A percentile compares a stretch with the other conserved stretches of the same genome.
phyloP scores from a whole-genome alignment of 1,284 basidiomycete species.

The Puccinia sorghi region DNA sequence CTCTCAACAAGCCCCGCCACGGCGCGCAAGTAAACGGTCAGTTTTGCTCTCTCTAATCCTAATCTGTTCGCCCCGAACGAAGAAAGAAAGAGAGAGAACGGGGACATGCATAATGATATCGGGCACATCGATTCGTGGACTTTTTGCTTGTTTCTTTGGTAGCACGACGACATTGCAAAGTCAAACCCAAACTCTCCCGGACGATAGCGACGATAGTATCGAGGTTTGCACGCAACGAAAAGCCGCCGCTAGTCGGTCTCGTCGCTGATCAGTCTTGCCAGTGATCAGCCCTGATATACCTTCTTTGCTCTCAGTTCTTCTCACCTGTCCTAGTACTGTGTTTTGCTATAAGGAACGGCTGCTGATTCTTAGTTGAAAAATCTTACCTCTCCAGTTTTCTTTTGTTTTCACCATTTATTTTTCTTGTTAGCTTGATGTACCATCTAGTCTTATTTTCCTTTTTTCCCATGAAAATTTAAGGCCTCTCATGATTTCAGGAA shows the following conservation, averaged over 20 bases:
- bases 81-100: too few species aligned
- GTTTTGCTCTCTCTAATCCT: neutral
- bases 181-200: slow-evolving; percentile 1
- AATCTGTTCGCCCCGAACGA: neutral
- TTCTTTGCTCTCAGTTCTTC: neutral
- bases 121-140: neutral
- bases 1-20: slow-evolving; percentile 15
- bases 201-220: slow-evolving; percentile 28
- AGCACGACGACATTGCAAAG: neutral
- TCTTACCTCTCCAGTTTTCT: neutral
- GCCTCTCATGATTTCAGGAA: too few species aligned
- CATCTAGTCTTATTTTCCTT: neutral
- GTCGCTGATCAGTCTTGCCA: slow-evolving; percentile 4
- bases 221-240: slow-evolving; percentile 15
- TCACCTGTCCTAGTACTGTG: neutral
- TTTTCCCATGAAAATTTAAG: too few species aligned
- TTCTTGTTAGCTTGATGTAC: too few species aligned
- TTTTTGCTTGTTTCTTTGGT: neutral
- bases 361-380: too few species aligned
- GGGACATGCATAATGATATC: neutral
- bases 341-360: neutral
- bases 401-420: too few species aligned
- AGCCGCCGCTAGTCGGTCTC: slow-evolving; percentile 15
- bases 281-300: too few species aligned
- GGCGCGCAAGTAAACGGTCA: slow-evolving; percentile 35